Conservation (phyloP, 75 land plant species). For the Pseudotsuga menziesii region DNA sequence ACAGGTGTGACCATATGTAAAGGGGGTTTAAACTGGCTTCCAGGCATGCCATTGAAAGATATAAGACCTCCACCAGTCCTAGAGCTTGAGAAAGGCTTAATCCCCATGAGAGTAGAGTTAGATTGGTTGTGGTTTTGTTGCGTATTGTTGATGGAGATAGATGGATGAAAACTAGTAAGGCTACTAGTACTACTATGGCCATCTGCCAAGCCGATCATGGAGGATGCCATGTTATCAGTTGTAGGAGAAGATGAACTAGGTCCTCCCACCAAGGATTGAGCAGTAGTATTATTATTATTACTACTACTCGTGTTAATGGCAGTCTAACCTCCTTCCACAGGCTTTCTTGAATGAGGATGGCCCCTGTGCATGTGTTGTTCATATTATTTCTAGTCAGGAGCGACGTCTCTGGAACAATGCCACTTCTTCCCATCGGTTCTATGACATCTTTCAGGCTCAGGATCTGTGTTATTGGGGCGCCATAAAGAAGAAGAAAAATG, state of each 20-base stretch:
- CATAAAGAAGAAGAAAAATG: no score
- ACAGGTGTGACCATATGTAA: conserved; percentile 14
- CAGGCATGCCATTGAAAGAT: conserved; percentile 14
- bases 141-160: background rate
- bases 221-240: background rate
- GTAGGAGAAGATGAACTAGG: conserved; percentile 1
- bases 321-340: conserved; percentile 45
- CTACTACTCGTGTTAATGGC: background rate
- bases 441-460: conserved; percentile 77
- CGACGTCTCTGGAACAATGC: conserved; percentile 70
- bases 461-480: conserved; percentile 44
- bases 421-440: conserved; percentile 93
- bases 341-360: conserved; percentile 82
- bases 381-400: conserved; percentile 83
- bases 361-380: conserved; percentile 83
- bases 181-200: background rate
- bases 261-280: background rate
- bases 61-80: background rate
- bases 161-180: background rate
- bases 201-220: background rate
- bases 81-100: background rate
- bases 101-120: background rate
- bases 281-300: background rate
- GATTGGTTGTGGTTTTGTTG: background rate
- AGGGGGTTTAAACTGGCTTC: conserved; percentile 25